Percentiles rank a stretch among this genome's conserved stretches.
These are phyloP conservation scores for Bipolaris zeicola DNA, from an alignment of 2,329 filamentous ascomycete species.

Conservation along the genomic window DNA sequence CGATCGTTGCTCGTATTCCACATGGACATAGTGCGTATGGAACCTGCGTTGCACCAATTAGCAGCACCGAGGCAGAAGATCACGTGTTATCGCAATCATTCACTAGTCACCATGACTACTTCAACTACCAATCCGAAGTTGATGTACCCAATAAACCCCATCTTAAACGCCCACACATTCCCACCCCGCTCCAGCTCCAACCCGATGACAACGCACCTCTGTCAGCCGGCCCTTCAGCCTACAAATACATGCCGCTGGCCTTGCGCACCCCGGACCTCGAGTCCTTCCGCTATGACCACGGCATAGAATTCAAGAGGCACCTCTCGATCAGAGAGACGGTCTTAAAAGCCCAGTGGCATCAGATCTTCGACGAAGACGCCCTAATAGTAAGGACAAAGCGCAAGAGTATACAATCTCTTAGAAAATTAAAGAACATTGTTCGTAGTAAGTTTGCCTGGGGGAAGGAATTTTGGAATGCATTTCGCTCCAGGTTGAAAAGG, in stretches of 20 bases:
- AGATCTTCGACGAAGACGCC: slow-evolving; percentile 6
- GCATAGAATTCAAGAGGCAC: not conserved
- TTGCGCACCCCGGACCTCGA: slow-evolving; percentile 2
- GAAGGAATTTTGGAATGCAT: no score
- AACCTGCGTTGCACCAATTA: not conserved
- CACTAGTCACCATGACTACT: not conserved
- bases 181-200: not conserved
- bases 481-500: no score
- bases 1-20: not conserved
- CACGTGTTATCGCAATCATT: not conserved
- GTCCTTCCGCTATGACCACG: slow-evolving; percentile 8
- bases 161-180: not conserved
- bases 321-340: not conserved
- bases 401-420: not conserved
- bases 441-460: not conserved
- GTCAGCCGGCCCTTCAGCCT: slow-evolving; percentile 6
- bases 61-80: not conserved
- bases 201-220: not conserved
- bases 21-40: not conserved
- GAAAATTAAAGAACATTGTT: not conserved
- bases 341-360: not conserved
- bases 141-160: no score
- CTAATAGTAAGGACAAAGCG: not conserved
- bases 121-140: not conserved
- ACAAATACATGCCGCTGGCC: slow-evolving; percentile 2